These are phyloP conservation scores for Butyriboletus appendiculatus DNA, from an alignment of 1,284 basidiomycete genomes.

Conservation along the genomic window DNA sequence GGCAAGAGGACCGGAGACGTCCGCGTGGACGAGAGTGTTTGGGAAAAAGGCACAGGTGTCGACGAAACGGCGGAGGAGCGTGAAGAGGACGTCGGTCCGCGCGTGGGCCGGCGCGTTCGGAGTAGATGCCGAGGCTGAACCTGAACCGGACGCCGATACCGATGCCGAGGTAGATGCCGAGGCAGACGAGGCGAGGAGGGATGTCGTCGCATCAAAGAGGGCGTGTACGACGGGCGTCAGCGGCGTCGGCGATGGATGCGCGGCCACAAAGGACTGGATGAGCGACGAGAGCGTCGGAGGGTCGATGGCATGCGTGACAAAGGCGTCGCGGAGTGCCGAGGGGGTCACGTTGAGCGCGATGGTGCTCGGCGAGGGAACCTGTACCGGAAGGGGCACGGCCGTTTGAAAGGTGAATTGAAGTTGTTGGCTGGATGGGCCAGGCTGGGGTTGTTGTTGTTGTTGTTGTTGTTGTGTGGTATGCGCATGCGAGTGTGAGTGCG, in stretches of 20 bases:
- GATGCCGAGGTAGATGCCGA: constrained; percentile 35
- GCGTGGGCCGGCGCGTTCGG: constrained; percentile 5
- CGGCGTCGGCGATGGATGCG: constrained; percentile 47
- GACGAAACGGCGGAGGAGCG: constrained; percentile 47
- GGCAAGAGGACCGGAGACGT: constrained; percentile 49
- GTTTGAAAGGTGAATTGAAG: constrained; percentile 41
- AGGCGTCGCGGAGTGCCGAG: constrained; percentile 47
- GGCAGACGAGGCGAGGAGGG: constrained; percentile 24
- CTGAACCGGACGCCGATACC: constrained; percentile 2
- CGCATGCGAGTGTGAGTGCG: constrained; percentile 10
- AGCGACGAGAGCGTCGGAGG: constrained; percentile 48
- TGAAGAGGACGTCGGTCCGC: constrained; percentile 17
- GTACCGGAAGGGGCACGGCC: constrained; percentile 21
- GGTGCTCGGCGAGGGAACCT: constrained; percentile 24
- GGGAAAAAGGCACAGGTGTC: constrained; percentile 53
- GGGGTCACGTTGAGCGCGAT: constrained; percentile 40
- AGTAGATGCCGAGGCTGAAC: constrained; percentile 4
- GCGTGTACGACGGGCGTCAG: constrained; percentile 48
- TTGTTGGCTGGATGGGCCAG: constrained; percentile 18
- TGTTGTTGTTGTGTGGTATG: constrained; percentile 34
- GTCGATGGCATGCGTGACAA: constrained; percentile 45
- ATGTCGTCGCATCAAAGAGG: constrained; percentile 47
- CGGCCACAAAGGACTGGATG: constrained; percentile 46
- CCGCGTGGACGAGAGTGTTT: constrained; percentile 47
- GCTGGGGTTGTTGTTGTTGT: constrained; percentile 24